Base-by-base conservation (phyloP, 169 alveolate species). In the Perkinsus marinus region DNA sequence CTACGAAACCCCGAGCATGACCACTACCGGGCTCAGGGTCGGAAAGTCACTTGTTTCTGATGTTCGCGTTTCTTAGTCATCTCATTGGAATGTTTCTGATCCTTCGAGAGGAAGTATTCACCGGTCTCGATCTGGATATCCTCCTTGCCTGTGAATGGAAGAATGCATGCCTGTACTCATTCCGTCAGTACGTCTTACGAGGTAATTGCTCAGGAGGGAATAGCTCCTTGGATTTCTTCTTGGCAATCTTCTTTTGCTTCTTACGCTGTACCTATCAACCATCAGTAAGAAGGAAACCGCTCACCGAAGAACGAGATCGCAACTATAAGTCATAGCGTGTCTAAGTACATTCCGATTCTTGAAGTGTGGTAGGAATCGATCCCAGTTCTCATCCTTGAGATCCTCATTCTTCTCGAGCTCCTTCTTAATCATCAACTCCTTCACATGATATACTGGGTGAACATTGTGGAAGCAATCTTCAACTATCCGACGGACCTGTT, bases 381-480 rank as follows among this genome's bases (percentile, higher is more conserved):
- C 99, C 99, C 99, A 98, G 93, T 97, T 98, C 94, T 98, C 98
- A 47, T 94, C 95, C 46, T 94, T 96, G 93, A 98, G 95, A 39
- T 95, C 96, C 39, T 97, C 98, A 93, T 98, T 99, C 94, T 99
- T 98, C 93, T 96, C 98, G 46, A 99, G 96, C 95, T 99, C 99
- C 92, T 99, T 94, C 94, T 98, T 98, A 57, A 99, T 99, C 99
- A 99, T 98, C 90, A 99, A 94, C 95, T 99, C 99, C 95, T 99
- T 98, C 39, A 99, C 98, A 95, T 98, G 99, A 94, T 98, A 99
- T 39, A 98, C 98, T 10, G 99, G 99, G 95, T 99, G 99, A 43
- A 98, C 95, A 94, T 99, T 99, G 91, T 96, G 94, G 99, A 99
- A 98, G 91, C 99, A 98, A 93, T 99, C 99, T 90, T 98, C 97